Evolutionary conservation across 371 early-diverging fungal species (phyloP).

Genomic region (Saksenaea vasiformis): DNA sequence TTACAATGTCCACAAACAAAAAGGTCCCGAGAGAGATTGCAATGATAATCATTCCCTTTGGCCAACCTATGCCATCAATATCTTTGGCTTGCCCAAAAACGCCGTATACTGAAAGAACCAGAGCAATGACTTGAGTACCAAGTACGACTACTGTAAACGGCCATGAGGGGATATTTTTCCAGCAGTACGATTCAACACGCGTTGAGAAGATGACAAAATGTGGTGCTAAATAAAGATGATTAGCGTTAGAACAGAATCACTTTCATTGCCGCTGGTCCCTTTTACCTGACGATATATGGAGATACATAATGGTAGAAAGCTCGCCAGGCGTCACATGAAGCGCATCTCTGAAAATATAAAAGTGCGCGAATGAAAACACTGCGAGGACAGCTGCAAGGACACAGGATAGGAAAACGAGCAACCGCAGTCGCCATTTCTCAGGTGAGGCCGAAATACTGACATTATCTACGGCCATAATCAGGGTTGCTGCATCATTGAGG

Average conservation of each 20-base stretch:
- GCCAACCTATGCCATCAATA: slow-evolving; percentile 54
- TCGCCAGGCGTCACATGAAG: slow-evolving; percentile 44
- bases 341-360: slow-evolving; percentile 71
- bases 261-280: background rate
- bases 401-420: slow-evolving; percentile 79
- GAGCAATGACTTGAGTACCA: slow-evolving; percentile 91
- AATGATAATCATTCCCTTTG: slow-evolving; percentile 61
- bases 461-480: slow-evolving; percentile 92
- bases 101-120: slow-evolving; percentile 85
- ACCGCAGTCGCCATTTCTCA: slow-evolving; percentile 89
- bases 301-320: slow-evolving; percentile 84
- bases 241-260: background rate
- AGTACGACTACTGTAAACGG: slow-evolving; percentile 80
- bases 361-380: slow-evolving; percentile 80
- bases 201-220: slow-evolving; percentile 98
- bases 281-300: slow-evolving; percentile 84
- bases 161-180: slow-evolving; percentile 80
- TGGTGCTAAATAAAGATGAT: slow-evolving; percentile 56
- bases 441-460: slow-evolving; percentile 80
- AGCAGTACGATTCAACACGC: slow-evolving; percentile 87
- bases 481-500: slow-evolving; percentile 88
- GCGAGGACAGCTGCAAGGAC: slow-evolving; percentile 75
- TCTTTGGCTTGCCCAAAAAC: slow-evolving; percentile 41
- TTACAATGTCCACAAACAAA: slow-evolving; percentile 83
- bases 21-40: slow-evolving; percentile 71